Conservation (phyloP, 495 filamentous ascomycete species). For the Xylaria acuta region DNA sequence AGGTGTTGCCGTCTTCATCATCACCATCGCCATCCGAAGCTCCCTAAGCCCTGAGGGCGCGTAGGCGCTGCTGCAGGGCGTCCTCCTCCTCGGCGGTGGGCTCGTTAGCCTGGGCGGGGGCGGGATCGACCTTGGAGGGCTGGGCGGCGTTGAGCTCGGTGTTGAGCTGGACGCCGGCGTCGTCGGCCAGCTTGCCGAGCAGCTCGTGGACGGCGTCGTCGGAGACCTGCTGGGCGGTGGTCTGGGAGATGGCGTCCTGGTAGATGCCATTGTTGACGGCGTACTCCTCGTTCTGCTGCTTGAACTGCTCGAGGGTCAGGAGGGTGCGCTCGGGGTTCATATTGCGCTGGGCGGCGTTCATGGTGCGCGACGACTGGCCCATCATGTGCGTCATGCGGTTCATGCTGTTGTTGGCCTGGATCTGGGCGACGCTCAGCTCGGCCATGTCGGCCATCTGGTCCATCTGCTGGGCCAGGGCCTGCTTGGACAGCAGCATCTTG, state of each 20-base stretch:
- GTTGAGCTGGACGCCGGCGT: conserved; percentile 77
- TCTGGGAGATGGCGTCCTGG: conserved; percentile 78
- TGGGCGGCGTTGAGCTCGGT: conserved; percentile 69
- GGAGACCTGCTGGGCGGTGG: conserved; percentile 76
- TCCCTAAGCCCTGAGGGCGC: conserved; percentile 57
- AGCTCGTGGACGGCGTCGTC: conserved; percentile 84
- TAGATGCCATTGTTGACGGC: conserved; percentile 84
- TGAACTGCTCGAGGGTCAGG: conserved; percentile 76
- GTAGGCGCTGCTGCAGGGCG: conserved; percentile 63
- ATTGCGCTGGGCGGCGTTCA: conserved; percentile 72
- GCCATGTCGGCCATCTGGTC: conserved; percentile 62
- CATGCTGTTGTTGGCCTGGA: conserved; percentile 62
- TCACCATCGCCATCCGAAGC: conserved; percentile 7
- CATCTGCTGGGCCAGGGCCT: conserved; percentile 60
- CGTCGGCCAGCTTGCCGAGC: conserved; percentile 80
- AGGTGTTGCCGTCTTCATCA: neutral
- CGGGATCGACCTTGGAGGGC: conserved; percentile 59
- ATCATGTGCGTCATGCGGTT: conserved; percentile 63
- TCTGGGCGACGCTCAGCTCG: conserved; percentile 57
- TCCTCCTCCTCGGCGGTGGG: conserved; percentile 69
- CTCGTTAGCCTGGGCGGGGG: conserved; percentile 53
- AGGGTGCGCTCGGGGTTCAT: conserved; percentile 74
- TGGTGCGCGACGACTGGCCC: conserved; percentile 55
- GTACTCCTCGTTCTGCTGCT: conserved; percentile 83
- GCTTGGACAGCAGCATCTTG: conserved; percentile 62